phyloP scores from a whole-genome alignment of 1,139 yeast species.

The Kazachstania sp. region DNA sequence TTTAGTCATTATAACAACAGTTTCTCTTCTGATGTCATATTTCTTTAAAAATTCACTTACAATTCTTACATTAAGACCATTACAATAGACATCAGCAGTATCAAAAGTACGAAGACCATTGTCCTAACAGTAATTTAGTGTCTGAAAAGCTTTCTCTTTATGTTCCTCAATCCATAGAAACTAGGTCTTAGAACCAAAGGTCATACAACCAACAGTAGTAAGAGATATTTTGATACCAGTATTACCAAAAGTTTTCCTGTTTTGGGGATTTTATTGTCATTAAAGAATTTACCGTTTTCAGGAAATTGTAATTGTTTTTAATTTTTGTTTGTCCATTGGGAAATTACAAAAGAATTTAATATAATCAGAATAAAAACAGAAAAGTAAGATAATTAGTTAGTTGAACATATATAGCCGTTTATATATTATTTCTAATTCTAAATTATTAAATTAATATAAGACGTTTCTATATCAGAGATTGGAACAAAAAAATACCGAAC shows the following conservation, averaged over 20 bases:
- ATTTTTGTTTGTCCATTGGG: too few relatives aligned
- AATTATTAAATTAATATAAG: too few relatives aligned
- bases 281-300: too few relatives aligned
- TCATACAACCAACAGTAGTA: conserved; percentile 50
- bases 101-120: conserved; percentile 40
- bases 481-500: too few relatives aligned
- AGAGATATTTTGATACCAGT: conserved; percentile 42
- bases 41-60: conserved; percentile 34
- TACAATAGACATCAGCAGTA: conserved; percentile 22
- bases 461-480: too few relatives aligned
- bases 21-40: conserved; percentile 33
- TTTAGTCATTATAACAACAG: conserved; percentile 11
- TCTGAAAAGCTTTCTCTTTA: conserved; percentile 27
- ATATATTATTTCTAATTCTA: too few relatives aligned
- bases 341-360: too few relatives aligned
- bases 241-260: conserved; percentile 16
- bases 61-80: conserved; percentile 34
- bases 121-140: conserved; percentile 38
- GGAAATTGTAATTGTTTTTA: too few relatives aligned
- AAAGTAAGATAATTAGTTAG: too few relatives aligned
- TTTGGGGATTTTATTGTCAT: too few relatives aligned
- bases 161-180: conserved; percentile 36
- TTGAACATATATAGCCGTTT: too few relatives aligned
- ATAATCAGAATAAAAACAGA: too few relatives aligned
- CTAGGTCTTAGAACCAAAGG: conserved; percentile 42